These are phyloP conservation scores for Noccaea bulbosa DNA, from an alignment of 345 rosid species.

Conservation along the genomic window DNA sequence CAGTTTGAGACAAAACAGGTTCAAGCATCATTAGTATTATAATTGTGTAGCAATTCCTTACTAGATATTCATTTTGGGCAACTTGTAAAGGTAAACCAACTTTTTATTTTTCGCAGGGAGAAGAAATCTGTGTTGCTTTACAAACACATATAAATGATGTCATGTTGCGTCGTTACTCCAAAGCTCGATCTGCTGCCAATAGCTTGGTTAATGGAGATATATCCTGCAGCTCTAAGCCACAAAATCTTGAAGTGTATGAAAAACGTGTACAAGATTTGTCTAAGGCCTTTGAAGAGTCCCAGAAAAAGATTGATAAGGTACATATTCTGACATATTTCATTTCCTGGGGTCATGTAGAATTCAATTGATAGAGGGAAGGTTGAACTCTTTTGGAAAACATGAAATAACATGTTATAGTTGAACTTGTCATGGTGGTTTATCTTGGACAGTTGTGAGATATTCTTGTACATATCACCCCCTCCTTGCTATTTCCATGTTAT, in stretches of 20 bases:
- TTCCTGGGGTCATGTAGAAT: slow-evolving; percentile 10
- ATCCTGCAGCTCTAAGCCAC: slow-evolving; percentile 61
- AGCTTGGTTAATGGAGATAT: slow-evolving; percentile 73
- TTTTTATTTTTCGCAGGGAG: slow-evolving; percentile 64
- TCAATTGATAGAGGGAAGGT: slow-evolving; percentile 20
- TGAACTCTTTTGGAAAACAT: slow-evolving; percentile 13
- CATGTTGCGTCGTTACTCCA: slow-evolving; percentile 97
- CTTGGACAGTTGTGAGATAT: slow-evolving; percentile 5
- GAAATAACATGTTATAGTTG: slow-evolving; percentile 2
- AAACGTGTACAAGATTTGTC: slow-evolving; percentile 83
- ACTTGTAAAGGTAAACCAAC: slow-evolving; percentile 15
- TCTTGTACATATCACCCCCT: slow-evolving; percentile 2
- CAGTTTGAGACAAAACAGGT: slow-evolving; percentile 99
- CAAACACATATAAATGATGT: slow-evolving; percentile 99
- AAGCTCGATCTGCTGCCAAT: slow-evolving; percentile 71
- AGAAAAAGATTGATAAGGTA: slow-evolving; percentile 70
- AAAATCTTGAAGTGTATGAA: slow-evolving; percentile 65
- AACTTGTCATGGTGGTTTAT: slow-evolving; percentile 2
- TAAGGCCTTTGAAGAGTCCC: slow-evolving; percentile 73
- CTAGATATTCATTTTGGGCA: slow-evolving; percentile 3
- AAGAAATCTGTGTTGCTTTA: slow-evolving; percentile 97
- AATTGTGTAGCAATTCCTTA: not conserved
- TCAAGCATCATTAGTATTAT: slow-evolving; percentile 8
- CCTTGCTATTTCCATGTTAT: slow-evolving; percentile 10
- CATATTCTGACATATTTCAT: slow-evolving; percentile 17